Base-by-base conservation (phyloP, 192 early-diverging fungal species). In the Coemansia sp. region DNA sequence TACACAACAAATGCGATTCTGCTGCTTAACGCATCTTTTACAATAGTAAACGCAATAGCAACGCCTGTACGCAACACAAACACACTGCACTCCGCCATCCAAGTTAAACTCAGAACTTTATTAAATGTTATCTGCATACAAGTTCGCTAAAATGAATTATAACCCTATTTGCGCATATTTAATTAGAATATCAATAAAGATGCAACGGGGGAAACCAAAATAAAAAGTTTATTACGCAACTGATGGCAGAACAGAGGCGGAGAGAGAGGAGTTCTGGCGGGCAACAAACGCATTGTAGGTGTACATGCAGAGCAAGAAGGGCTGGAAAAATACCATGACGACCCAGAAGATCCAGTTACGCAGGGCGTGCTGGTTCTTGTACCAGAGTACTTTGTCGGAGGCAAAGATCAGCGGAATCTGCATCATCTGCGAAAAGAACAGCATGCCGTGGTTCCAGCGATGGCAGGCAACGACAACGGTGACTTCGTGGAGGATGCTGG, bases 281-380 rank as follows among this genome's bases (percentile, higher is more conserved):
- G 21, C 15, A 11, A 40, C 67, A 62, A 83, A 83, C 6, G 80
- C 75, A 32, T 55, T 41, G 39, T 72, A 70, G 1, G 80, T 83
- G 68, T 96, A 96, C 8, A 90, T 70, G 63, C 93, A 89, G 19
- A 89, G 87, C 6, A 96, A 72, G 13, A 95, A 55, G 47, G 94
- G 94, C 19, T 92, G 93, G 15, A 91, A 95, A 62, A 86, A 65
- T 52, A 95, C 91, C 91, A 98, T 93, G 22, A 88, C 87, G 49
- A 94, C 78, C 97, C 97, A 98, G 73, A 98, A 97, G 52, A 91
- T 68, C 16, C 76, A 88, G 83, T 98, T 97, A 8, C 92, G 90
- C 19, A 95, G 54, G 55, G 90, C 76, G 48, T 83, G 87, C 15
- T 86, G 78, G 54, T 87, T 76, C 67, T 84, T 86, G 59, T 95